Base-by-base conservation (phyloP, 495 filamentous ascomycete species). In the Xylaria grammica region DNA sequence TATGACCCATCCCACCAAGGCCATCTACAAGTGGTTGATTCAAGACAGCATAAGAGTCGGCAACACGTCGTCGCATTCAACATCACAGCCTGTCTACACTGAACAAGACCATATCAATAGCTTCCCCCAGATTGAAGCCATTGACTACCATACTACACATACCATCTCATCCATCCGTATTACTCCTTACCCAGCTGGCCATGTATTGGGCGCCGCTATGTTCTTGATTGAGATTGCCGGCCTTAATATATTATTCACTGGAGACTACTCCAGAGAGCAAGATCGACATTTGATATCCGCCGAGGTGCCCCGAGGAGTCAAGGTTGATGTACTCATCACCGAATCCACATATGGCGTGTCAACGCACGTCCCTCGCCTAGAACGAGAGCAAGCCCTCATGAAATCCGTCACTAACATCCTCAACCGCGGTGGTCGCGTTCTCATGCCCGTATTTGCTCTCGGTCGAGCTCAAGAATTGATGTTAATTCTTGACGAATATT, bases 1-100 rank as follows among this genome's bases (percentile, higher is more conserved):
- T 80, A 99, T 97, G 94, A 99, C 95, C 27, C 95, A 98, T 79
- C 91, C 95, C 5, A 99, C 95, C 26, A 97, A 97, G 77, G 95
- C 95, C 64, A 99, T 99, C 77, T 99, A 99, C 84, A 98, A 97
- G 82, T 97, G 94, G 93, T 84, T 99, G 36, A 97, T 98, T 56
- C 93, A 97, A 75, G 95, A 99, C 78, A 93, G 91, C 72, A 90
- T 99, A 29, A 89, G 95, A 63, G 93, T 99, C 36, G 87, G 89
- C 53, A 84, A 92, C 74, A 92, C 90, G 0, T 89, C 91, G 0
- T 90, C 91, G 1, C 89, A 91, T 65, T 86, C 90, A 63, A 86
- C 87, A 10, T 87, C 91, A 0, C 81, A 83, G 56, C 88, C 89
- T 1, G 86, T 97, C 45, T 99, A 97, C 73, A 97, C 92, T 1